Evolutionary conservation across 2,329 filamentous ascomycete genomes (phyloP).

Genomic region (Venturiaceae sp.): DNA sequence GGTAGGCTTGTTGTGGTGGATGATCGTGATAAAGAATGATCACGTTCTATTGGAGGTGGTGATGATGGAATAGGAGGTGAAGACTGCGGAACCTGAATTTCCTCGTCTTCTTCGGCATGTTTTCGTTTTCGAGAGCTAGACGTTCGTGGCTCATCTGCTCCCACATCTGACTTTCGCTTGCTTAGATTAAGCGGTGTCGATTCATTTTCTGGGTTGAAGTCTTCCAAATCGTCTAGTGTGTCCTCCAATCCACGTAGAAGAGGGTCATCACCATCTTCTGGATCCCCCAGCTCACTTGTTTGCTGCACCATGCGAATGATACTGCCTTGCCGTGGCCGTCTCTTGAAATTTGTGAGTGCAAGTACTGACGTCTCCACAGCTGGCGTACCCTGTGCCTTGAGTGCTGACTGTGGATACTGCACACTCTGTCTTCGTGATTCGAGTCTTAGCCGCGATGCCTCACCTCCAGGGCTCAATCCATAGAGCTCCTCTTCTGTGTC

Average conservation of each 20-base stretch:
- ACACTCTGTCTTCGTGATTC: background rate
- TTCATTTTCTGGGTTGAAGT: constrained; percentile 55
- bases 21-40: background rate
- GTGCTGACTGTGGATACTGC: background rate
- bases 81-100: constrained; percentile 28
- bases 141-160: constrained; percentile 13
- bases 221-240: constrained; percentile 17
- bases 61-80: constrained; percentile 26
- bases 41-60: constrained; percentile 13
- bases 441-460: constrained; percentile 2
- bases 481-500: constrained; percentile 8
- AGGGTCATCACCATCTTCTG: constrained; percentile 23
- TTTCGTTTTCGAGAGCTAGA: constrained; percentile 29
- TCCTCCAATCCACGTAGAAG: constrained; percentile 33
- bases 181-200: constrained; percentile 51
- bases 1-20: constrained; percentile 17
- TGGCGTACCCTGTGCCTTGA: constrained; percentile 25
- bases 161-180: background rate
- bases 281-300: constrained; percentile 25
- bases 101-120: constrained; percentile 16
- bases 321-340: constrained; percentile 37
- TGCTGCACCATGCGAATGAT: constrained; percentile 39
- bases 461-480: constrained; percentile 5
- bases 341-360: constrained; percentile 40
- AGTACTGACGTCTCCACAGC: constrained; percentile 35